Conservation (phyloP, 106 monocot species). For the Dendrobium nobile region DNA sequence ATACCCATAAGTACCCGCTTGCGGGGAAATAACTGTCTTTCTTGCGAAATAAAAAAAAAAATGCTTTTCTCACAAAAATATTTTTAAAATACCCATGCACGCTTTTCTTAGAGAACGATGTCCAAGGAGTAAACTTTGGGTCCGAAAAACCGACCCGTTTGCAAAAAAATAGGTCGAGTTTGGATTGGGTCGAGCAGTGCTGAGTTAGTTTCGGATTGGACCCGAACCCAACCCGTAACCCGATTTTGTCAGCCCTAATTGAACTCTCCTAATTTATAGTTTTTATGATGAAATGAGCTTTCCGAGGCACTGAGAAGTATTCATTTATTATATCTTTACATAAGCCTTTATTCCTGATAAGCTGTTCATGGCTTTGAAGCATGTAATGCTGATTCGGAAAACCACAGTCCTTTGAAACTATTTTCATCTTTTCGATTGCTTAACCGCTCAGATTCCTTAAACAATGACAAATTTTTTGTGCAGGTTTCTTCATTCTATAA, state of each 20-base stretch:
- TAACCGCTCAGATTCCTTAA: slow-evolving; percentile 7
- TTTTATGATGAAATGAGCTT: background rate
- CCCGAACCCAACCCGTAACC: too few relatives aligned
- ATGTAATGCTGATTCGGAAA: slow-evolving; percentile 12
- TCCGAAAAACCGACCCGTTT: too few relatives aligned
- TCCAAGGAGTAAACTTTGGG: too few relatives aligned
- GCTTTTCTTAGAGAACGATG: too few relatives aligned
- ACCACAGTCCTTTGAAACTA: background rate
- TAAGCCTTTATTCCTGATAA: slow-evolving; percentile 11
- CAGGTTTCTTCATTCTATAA: slow-evolving; percentile 14
- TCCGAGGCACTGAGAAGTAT: background rate
- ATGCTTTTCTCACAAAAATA: too few relatives aligned
- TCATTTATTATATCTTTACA: background rate
- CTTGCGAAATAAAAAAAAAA: too few relatives aligned
- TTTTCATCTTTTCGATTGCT: slow-evolving; percentile 1
- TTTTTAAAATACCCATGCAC: too few relatives aligned
- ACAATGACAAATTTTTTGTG: background rate
- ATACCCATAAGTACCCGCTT: too few relatives aligned
- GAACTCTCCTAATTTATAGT: background rate
- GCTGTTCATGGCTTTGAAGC: slow-evolving; percentile 19
- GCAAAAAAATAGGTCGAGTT: too few relatives aligned
- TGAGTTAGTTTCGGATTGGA: too few relatives aligned
- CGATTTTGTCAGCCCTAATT: background rate
- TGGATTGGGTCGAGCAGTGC: too few relatives aligned
- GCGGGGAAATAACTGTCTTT: too few relatives aligned